Conservation (phyloP, 805 yeast species). For the Sugiyamaella valdiviana region DNA sequence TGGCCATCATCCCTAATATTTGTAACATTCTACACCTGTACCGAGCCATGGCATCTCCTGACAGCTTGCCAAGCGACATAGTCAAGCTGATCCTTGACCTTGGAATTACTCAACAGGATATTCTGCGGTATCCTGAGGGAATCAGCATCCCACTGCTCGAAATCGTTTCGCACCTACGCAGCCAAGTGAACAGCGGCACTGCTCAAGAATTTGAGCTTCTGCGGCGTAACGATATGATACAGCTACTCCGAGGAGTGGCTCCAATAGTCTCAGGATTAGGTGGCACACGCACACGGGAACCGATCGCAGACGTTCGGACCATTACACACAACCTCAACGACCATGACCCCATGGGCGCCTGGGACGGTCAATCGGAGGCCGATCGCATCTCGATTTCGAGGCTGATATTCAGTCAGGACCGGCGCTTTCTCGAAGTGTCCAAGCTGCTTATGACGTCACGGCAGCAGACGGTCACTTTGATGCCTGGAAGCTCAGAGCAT, state of each 20-base stretch:
- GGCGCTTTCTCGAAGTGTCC: slow-evolving; percentile 73
- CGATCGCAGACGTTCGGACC: slow-evolving; percentile 37
- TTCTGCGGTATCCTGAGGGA: slow-evolving; percentile 73
- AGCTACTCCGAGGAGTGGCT: slow-evolving; percentile 16
- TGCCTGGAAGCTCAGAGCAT: slow-evolving; percentile 46
- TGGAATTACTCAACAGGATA: slow-evolving; percentile 40
- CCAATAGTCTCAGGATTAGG: slow-evolving; percentile 10
- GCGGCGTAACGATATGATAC: slow-evolving; percentile 60
- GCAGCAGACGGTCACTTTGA: slow-evolving; percentile 44
- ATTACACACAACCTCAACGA: slow-evolving; percentile 37
- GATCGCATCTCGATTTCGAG: slow-evolving; percentile 63
- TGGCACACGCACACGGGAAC: slow-evolving; percentile 9
- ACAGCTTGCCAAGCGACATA: slow-evolving; percentile 47
- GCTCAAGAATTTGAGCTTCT: slow-evolving; percentile 44
- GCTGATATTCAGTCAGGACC: slow-evolving; percentile 67
- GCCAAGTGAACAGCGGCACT: slow-evolving; percentile 18
- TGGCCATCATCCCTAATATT: slow-evolving; percentile 10
- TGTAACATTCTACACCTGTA: slow-evolving; percentile 11
- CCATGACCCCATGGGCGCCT: slow-evolving; percentile 46
- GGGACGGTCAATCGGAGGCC: slow-evolving; percentile 68
- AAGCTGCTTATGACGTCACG: slow-evolving; percentile 64
- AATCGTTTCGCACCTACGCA: slow-evolving; percentile 13
- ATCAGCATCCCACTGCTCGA: slow-evolving; percentile 59
- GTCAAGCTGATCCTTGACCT: slow-evolving; percentile 57
- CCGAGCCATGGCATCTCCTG: slow-evolving; percentile 36